Conservation (phyloP, 2,329 filamentous ascomycete genomes). For the Aspergillus flavus region DNA sequence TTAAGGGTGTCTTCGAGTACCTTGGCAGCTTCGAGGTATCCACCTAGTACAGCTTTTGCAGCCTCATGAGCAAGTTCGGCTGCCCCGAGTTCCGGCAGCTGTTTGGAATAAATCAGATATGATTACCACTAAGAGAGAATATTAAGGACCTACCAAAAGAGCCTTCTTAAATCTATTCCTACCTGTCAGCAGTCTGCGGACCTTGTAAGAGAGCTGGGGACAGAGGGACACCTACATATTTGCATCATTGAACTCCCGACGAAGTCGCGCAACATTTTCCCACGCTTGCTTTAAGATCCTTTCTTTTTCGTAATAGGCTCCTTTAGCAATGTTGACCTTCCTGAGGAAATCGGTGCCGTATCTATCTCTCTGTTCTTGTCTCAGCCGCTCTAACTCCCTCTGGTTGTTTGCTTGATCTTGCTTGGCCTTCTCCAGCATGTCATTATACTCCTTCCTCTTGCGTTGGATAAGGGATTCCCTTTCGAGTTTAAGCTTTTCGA, state of each 20-base stretch:
- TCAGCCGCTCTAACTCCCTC: neutral
- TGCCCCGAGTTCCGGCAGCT: neutral
- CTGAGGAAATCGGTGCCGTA: neutral
- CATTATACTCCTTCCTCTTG: neutral
- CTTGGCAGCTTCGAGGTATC: neutral
- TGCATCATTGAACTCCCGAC: accelerated
- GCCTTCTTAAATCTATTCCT: neutral
- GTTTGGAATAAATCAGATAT: neutral
- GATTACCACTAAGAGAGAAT: neutral
- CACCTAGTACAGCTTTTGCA: accelerated
- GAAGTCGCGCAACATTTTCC: neutral
- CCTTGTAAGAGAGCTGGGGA: neutral
- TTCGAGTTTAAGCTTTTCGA: neutral
- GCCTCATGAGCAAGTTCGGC: neutral
- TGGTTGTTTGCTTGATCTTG: neutral
- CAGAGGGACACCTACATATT: neutral
- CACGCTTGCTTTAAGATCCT: neutral
- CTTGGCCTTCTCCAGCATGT: neutral
- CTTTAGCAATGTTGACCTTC: neutral
- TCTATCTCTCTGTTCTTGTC: neutral
- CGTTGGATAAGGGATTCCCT: neutral
- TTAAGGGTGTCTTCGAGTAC: neutral
- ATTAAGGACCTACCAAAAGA: neutral
- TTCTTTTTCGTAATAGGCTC: neutral
- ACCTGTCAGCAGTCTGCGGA: neutral